Conservation (phyloP, 768 basidiomycete species). For the Auricularia sp. region DNA sequence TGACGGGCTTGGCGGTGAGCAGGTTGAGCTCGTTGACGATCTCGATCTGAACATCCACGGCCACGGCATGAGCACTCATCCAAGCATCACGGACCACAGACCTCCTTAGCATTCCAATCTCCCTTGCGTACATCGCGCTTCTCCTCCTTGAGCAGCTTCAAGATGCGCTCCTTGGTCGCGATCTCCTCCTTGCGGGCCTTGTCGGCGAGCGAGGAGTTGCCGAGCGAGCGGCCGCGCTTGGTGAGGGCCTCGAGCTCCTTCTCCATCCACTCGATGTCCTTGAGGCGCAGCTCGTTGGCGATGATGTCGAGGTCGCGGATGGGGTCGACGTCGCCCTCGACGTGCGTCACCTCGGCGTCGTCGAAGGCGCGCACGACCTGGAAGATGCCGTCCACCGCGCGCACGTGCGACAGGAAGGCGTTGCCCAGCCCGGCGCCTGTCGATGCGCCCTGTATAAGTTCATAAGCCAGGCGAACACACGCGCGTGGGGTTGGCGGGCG, state of each 20-base stretch:
- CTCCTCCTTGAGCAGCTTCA: slow-evolving; percentile 67
- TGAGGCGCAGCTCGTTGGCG: slow-evolving; percentile 82
- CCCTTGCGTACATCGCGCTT: slow-evolving; percentile 85
- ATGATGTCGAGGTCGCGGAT: slow-evolving; percentile 97
- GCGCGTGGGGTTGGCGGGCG: slow-evolving; percentile 16
- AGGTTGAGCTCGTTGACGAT: slow-evolving; percentile 82
- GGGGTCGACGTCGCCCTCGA: slow-evolving; percentile 96
- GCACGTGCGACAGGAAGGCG: slow-evolving; percentile 92
- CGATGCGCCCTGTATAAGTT: slow-evolving; percentile 64
- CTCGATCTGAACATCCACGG: slow-evolving; percentile 52
- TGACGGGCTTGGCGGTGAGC: slow-evolving; percentile 93
- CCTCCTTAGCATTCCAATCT: slow-evolving; percentile 97
- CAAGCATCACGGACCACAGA: slow-evolving; percentile 17
- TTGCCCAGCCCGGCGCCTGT: slow-evolving; percentile 98
- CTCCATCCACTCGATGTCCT: slow-evolving; percentile 98
- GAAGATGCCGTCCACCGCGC: slow-evolving; percentile 98
- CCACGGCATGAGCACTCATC: slow-evolving; percentile 6
- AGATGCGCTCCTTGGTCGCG: slow-evolving; percentile 75
- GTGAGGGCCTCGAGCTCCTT: slow-evolving; percentile 75
- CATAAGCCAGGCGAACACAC: not conserved
- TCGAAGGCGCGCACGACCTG: slow-evolving; percentile 97
- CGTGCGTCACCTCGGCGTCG: slow-evolving; percentile 98
- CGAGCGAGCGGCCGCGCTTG: slow-evolving; percentile 61
- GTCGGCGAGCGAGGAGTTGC: slow-evolving; percentile 73
- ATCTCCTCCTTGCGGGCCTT: slow-evolving; percentile 96